A percentile compares a stretch with the other conserved stretches of the same genome.
Conservation (phyloP, 2,329 filamentous ascomycete genomes). For the Furcasterigmium sp. region DNA sequence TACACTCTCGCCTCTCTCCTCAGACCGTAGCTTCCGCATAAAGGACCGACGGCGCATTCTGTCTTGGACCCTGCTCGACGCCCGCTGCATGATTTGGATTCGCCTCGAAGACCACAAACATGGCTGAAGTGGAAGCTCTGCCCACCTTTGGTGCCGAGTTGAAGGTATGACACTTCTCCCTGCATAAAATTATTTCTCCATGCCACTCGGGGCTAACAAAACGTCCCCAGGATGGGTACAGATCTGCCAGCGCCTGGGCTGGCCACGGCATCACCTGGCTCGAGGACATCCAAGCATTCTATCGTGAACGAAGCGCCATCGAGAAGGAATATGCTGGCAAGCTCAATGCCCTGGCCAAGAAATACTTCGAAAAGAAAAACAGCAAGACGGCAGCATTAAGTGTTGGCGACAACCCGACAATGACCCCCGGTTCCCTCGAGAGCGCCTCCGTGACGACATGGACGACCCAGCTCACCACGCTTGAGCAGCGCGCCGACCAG, state of each 20-base stretch:
- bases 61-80: neutral
- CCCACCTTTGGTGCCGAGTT: constrained; percentile 90
- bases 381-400: constrained; percentile 83
- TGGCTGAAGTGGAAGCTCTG: constrained; percentile 78
- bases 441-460: constrained; percentile 96
- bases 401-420: constrained; percentile 85
- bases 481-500: constrained; percentile 83
- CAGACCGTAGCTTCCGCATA: too few species aligned
- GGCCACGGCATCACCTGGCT: constrained; percentile 87
- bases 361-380: constrained; percentile 95
- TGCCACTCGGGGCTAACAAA: neutral
- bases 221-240: constrained; percentile 80
- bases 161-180: constrained; percentile 56
- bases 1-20: too few species aligned
- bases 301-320: constrained; percentile 87
- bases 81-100: constrained; percentile 14
- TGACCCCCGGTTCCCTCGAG: constrained; percentile 94
- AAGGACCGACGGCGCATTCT: too few species aligned
- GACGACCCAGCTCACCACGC: constrained; percentile 85
- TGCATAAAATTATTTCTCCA: neutral
- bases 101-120: constrained; percentile 31
- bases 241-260: constrained; percentile 89
- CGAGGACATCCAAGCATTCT: constrained; percentile 95
- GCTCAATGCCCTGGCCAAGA: constrained; percentile 82
- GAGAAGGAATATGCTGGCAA: constrained; percentile 96